Evolutionary conservation across 306 rosid species (phyloP).

Genomic region (Alnus rubra): DNA sequence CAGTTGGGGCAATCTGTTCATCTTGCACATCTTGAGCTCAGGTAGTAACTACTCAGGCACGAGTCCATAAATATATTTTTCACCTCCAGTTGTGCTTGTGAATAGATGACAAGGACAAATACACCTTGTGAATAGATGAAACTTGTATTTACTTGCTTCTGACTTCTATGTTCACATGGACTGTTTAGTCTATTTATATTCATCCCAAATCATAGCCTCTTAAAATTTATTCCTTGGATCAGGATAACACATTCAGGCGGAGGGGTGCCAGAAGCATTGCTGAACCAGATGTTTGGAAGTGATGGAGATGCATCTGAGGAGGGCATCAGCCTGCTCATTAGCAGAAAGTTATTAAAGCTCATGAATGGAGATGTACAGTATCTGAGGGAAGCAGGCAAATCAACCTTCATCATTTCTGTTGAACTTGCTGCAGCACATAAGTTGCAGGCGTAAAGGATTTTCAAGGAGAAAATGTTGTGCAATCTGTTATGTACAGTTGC

Average conservation of each 20-base stretch:
- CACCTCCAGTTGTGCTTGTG: not conserved
- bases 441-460: conserved; percentile 26
- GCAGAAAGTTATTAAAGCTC: conserved; percentile 79
- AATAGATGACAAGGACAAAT: not conserved
- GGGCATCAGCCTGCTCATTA: conserved; percentile 72
- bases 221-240: conserved; percentile 19
- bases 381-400: conserved; percentile 75
- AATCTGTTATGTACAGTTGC: conserved; percentile 4
- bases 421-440: conserved; percentile 74
- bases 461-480: conserved; percentile 16
- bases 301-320: conserved; percentile 65
- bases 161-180: not conserved
- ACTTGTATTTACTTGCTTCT: conserved; percentile 4
- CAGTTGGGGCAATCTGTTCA: conserved; percentile 79
- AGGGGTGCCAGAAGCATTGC: conserved; percentile 72
- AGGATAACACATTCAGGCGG: conserved; percentile 73
- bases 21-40: conserved; percentile 74
- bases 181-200: not conserved
- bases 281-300: conserved; percentile 81
- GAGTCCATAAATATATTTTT: not conserved
- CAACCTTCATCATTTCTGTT: conserved; percentile 68
- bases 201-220: not conserved
- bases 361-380: conserved; percentile 89
- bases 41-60: conserved; percentile 42
- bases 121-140: not conserved